Evolutionary conservation across 2,329 filamentous ascomycete genomes (phyloP), one percentile per base, ranked within the genome.

Genomic region (Colletotrichum plurivorum): DNA sequence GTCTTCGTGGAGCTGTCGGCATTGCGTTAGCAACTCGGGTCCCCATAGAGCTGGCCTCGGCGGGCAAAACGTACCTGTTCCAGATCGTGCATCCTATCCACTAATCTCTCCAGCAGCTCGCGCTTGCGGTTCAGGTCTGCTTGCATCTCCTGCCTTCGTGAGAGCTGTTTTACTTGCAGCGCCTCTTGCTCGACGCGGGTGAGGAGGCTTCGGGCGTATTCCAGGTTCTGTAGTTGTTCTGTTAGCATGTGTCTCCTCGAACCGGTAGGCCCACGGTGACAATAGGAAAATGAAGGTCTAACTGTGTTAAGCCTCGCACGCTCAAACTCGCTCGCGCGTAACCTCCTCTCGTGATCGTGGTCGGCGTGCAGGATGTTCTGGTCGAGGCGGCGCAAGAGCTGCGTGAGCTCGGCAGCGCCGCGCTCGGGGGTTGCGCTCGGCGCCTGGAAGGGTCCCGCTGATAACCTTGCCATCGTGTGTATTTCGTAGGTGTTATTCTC

Each of bases 131-230:
- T 85, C 39, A 95, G 82, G 70, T 92, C 90, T 22, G 83, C 80
- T 78, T 94, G 91, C 18, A 87, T 77, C 67, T 91, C 87, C 71
- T 89, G 84, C 73, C 89, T 88, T 67, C 87, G 88, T 5, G 84
- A 78, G 65, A 87, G 86, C 39, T 87, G 81, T 76, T 90, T 90
- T 71, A 90, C 81, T n/a, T 80, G 82, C 15, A 88, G 79, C 6
- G 89, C 86, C 73, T 92, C 89, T 74, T 93, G 92, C 77, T 94
- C 93, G 49, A 94, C 86, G 68, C 87, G 90, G 20, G 91, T 87
- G 64, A 95, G 88, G 36, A 93, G 85, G 0, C 85, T 86, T 48
- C 90, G 89, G 20, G 93, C 93, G 77, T 93, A 89, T 73, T 92
- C 88, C 70, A 95, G 83, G 75, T 94, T 95, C 89, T 10, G 18